phyloP scores from a whole-genome alignment of 2,329 filamentous ascomycete species.

The Colletotrichum lentis region DNA sequence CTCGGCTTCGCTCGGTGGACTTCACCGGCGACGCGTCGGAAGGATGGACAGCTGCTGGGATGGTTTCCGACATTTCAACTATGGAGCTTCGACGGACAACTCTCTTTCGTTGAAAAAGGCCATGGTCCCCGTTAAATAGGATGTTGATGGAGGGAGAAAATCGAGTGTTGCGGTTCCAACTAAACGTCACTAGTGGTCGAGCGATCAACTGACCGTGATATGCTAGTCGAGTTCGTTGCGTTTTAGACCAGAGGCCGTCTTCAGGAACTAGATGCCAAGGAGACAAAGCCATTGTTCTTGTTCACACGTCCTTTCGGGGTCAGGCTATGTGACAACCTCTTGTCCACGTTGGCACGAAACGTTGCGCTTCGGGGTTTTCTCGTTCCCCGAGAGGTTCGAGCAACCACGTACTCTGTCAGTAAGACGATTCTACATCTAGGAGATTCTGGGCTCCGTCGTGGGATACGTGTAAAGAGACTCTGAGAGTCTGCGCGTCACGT shows the following conservation, averaged over 20 bases:
- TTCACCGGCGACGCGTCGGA: constrained; percentile 5
- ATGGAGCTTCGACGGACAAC: constrained; percentile 9
- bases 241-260: constrained; percentile 1
- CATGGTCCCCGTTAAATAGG: constrained; percentile 9
- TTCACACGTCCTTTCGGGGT: constrained; percentile 12
- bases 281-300: constrained; percentile 7
- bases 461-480: not conserved
- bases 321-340: no score
- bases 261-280: not conserved
- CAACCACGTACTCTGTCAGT: no score
- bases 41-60: not conserved
- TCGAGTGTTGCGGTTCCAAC: not conserved
- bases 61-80: not conserved
- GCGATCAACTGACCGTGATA: constrained; percentile 32
- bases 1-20: not conserved
- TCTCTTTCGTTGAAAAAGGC: not conserved
- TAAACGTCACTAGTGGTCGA: constrained; percentile 12
- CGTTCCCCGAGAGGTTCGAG: not conserved
- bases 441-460: not conserved
- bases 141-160: constrained; percentile 8
- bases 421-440: no score
- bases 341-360: constrained; percentile 13
- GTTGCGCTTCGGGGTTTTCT: not conserved
- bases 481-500: constrained; percentile 18
- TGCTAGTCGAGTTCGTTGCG: constrained; percentile 20